These are phyloP conservation scores for Macadamia integrifolia DNA, from an alignment of 164 flowering plant species.

Conservation along the genomic window DNA sequence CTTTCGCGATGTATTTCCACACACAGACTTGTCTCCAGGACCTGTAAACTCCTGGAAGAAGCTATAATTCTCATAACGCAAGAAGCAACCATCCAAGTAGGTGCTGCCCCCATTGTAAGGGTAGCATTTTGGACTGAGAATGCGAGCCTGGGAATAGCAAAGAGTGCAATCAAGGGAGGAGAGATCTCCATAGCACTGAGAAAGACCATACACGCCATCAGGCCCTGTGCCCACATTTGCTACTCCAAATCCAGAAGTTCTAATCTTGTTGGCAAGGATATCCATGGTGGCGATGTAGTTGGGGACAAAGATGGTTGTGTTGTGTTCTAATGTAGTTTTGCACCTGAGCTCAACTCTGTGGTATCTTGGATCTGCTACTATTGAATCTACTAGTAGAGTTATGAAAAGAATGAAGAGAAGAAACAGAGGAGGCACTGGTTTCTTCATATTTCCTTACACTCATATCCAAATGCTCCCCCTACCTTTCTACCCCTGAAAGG, in stretches of 20 bases:
- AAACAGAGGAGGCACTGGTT: background rate
- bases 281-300: conserved; percentile 72
- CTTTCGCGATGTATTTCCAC: conserved; percentile 49
- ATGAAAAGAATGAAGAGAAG: conserved; percentile 19
- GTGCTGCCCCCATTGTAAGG: conserved; percentile 55
- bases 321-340: conserved; percentile 42
- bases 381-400: conserved; percentile 14
- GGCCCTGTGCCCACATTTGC: conserved; percentile 51
- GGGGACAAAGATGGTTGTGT: conserved; percentile 45
- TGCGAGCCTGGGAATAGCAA: conserved; percentile 71
- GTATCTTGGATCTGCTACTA: conserved; percentile 55
- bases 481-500: no score
- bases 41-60: conserved; percentile 59
- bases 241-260: conserved; percentile 42
- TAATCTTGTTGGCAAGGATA: conserved; percentile 56
- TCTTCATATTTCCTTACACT: conserved; percentile 23
- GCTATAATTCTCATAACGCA: conserved; percentile 63
- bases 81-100: conserved; percentile 76
- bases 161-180: conserved; percentile 47
- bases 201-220: conserved; percentile 56
- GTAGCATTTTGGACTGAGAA: conserved; percentile 64
- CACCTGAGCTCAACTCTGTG: conserved; percentile 41
- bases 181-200: conserved; percentile 48
- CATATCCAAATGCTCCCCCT: no score
- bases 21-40: conserved; percentile 39